These are phyloP conservation scores for Emmonsiellopsis sp. DNA, from an alignment of 2,329 filamentous ascomycete genomes.

Conservation along the genomic window DNA sequence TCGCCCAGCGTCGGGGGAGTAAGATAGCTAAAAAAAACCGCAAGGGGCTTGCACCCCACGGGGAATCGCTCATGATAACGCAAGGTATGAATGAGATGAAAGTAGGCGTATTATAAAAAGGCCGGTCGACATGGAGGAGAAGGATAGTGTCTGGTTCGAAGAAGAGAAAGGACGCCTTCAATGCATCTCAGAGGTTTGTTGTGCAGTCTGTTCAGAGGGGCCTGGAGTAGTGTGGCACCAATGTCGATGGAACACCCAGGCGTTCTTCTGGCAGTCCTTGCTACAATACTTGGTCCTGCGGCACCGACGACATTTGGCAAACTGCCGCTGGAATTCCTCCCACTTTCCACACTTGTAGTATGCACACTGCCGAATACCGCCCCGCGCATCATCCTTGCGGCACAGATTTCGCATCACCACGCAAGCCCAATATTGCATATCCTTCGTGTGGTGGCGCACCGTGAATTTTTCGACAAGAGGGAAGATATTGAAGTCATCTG, in stretches of 20 bases:
- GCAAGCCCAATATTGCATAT: conserved; percentile 99
- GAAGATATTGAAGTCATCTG: conserved; percentile 97
- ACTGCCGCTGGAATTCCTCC: conserved; percentile 94
- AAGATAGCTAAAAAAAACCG: no score
- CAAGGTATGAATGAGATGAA: background rate
- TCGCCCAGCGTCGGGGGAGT: no score
- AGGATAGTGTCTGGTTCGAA: background rate
- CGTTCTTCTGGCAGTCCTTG: conserved; percentile 98
- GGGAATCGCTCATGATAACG: background rate
- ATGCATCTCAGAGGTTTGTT: background rate
- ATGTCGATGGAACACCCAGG: conserved; percentile 95
- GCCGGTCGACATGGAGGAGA: background rate
- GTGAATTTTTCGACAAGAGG: conserved; percentile 98
- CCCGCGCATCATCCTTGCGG: conserved; percentile 89
- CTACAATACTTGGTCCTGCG: conserved; percentile 98
- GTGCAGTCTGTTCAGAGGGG: background rate
- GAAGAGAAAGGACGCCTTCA: background rate
- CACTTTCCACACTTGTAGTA: conserved; percentile 98
- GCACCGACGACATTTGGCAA: conserved; percentile 94
- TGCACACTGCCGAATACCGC: conserved; percentile 91
- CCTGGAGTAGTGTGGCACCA: conserved; percentile 58
- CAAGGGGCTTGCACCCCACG: no score
- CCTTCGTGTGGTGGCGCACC: conserved; percentile 82
- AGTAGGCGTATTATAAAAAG: background rate
- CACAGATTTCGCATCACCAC: conserved; percentile 98